Base-by-base conservation (phyloP, 2,329 filamentous ascomycete genomes). In the Penicillium nordicum region DNA sequence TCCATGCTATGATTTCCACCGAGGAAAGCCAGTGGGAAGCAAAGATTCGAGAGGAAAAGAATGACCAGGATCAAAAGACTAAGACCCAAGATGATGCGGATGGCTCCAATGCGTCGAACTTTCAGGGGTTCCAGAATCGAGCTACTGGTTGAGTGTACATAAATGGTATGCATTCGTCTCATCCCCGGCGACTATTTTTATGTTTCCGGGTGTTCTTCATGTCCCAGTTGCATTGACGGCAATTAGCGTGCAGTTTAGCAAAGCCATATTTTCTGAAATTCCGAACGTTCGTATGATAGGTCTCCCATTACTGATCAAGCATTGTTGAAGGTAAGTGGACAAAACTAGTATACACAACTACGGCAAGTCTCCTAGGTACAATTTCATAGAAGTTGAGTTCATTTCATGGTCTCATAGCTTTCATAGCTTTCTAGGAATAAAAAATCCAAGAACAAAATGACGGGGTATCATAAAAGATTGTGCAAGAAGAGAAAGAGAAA, bases 11-110 rank as follows among this genome's bases (percentile, higher is more conserved):
- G 67, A 78, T 82, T 49, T 77, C 79, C 2, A 70, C 74, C 0
- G 80, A 82, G 60, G 80, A 82, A 59, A 76, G 76, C 49, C 69
- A 76, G 44, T 81, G 79, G 78, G 78, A 79, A 57, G 76, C 77
- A 47, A 75, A 68, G 51, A 67, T 61, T 50, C 69, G 67, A 5
- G 67, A 61, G 9, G 68, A 73, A 37, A 74, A 69, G 54, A 70
- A 70, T 36, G 63, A 67, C 32, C 62, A 64, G 50, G 68, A 62
- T 38, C 66, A 65, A 34, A 71, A 66, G 27, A 29, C 50, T 38
- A 53, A 61, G 51, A n/a, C 44, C 5, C 44, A 63, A 29, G 16
- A 47, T 12, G 50, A 55, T 25, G 38, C 41, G 12, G 60, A 62
- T 11, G 59, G 60, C 36, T 44, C 57, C 18, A 53, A 65, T 41